phyloP scores from a whole-genome alignment of 164 flowering plant species.

The Brasenia schreberi region DNA sequence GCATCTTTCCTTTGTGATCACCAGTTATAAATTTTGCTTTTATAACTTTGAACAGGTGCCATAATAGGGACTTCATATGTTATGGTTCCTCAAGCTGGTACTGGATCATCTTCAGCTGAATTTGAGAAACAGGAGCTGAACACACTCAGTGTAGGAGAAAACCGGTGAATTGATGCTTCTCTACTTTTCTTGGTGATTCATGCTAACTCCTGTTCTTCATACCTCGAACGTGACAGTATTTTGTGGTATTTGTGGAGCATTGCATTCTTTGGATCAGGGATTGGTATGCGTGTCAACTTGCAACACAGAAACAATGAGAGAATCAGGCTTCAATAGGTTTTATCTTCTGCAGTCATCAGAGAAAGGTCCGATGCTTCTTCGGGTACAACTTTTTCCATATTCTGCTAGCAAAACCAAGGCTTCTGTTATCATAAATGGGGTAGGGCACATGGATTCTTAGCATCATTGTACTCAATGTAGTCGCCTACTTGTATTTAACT shows the following conservation, averaged over 20 bases:
- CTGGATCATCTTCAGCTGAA: constrained; percentile 26
- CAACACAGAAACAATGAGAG: constrained; percentile 46
- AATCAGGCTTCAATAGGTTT: constrained; percentile 41
- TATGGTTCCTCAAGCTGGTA: constrained; percentile 45
- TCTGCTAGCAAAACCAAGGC: background rate
- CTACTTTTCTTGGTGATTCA: background rate
- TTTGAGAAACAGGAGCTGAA: constrained; percentile 39
- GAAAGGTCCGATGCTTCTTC: constrained; percentile 71
- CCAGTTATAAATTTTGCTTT: background rate
- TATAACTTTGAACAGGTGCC: constrained; percentile 28
- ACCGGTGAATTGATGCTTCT: background rate
- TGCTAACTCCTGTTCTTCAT: background rate
- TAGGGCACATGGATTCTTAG: no score
- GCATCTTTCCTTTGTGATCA: no score
- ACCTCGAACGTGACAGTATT: constrained; percentile 31
- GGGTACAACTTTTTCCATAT: constrained; percentile 25
- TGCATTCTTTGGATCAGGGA: constrained; percentile 65
- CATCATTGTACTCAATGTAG: no score
- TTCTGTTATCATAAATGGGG: background rate
- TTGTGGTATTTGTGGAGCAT: constrained; percentile 45
- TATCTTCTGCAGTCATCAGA: constrained; percentile 80
- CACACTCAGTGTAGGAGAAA: constrained; percentile 31
- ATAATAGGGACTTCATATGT: constrained; percentile 43
- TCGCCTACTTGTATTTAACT: no score
- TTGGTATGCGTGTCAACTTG: constrained; percentile 61